Percentiles rank a stretch among this genome's conserved stretches.
Evolutionary conservation across 495 filamentous ascomycete genomes (phyloP).

Genomic region (Neurospora sp.): DNA sequence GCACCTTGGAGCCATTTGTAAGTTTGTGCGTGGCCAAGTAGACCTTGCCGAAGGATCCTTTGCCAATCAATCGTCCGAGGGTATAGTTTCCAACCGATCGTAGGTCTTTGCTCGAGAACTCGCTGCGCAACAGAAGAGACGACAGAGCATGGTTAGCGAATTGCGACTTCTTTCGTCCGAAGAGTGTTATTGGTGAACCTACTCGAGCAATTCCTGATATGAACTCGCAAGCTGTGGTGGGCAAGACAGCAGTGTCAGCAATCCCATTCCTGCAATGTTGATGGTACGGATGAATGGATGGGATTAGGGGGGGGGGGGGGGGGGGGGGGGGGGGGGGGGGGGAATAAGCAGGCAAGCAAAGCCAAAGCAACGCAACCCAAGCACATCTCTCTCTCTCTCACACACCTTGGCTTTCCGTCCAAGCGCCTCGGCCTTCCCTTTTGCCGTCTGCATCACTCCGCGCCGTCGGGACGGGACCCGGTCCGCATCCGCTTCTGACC

Average conservation of each 20-base stretch:
- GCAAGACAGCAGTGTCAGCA: conserved; percentile 15
- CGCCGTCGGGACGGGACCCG: conserved; percentile 11
- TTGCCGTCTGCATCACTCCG: conserved; percentile 48
- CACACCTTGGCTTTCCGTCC: conserved; percentile 86
- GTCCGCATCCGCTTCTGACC: conserved; percentile 15
- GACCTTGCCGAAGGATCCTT: conserved; percentile 96
- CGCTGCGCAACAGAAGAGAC: conserved; percentile 42
- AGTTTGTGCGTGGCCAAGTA: conserved; percentile 95
- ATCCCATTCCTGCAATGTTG: neutral
- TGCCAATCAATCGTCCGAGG: conserved; percentile 83
- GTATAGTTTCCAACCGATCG: conserved; percentile 90
- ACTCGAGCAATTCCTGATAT: conserved; percentile 93
- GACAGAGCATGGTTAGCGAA: neutral
- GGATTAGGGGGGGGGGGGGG: neutral
- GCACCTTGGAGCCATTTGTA: conserved; percentile 95
- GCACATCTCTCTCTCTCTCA: neutral
- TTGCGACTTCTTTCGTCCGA: neutral
- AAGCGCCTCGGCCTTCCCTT: conserved; percentile 78
- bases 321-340: neutral
- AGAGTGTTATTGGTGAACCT: conserved; percentile 27
- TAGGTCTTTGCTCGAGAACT: conserved; percentile 89
- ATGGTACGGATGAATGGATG: neutral
- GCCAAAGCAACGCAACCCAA: neutral
- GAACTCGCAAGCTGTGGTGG: conserved; percentile 75
- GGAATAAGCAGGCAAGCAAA: conserved; percentile 1